phyloP scores from a whole-genome alignment of 2,329 filamentous ascomycete genomes.

The Diaporthe longicolla region DNA sequence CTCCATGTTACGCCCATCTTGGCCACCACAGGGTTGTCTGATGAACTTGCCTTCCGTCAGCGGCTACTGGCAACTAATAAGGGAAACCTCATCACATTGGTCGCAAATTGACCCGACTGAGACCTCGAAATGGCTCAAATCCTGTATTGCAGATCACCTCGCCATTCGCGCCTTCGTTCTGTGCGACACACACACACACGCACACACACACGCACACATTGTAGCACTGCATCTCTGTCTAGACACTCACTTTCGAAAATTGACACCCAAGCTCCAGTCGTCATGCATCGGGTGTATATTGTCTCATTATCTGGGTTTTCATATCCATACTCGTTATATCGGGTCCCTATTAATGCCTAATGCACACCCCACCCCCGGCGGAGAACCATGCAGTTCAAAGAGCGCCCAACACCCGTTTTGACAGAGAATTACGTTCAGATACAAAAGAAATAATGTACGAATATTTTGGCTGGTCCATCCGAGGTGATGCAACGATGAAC shows the following conservation, averaged over 20 bases:
- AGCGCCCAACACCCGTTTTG: slow-evolving; percentile 20
- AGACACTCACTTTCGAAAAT: not conserved
- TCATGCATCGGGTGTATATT: not conserved
- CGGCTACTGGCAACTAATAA: not conserved
- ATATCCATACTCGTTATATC: slow-evolving; percentile 5
- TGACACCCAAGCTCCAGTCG: too few relatives aligned
- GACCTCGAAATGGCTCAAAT: not conserved
- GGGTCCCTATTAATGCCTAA: slow-evolving; percentile 9
- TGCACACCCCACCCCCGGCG: not conserved
- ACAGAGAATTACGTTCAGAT: not conserved
- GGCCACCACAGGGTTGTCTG: not conserved
- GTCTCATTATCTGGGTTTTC: not conserved
- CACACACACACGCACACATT: too few relatives aligned
- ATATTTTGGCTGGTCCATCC: not conserved
- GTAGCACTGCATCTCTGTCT: too few relatives aligned
- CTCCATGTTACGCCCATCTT: not conserved
- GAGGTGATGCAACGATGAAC: not conserved
- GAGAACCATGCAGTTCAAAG: not conserved
- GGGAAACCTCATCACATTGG: not conserved
- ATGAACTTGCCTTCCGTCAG: not conserved
- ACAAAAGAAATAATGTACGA: slow-evolving; percentile 12
- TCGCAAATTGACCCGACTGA: not conserved
- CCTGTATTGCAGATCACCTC: not conserved
- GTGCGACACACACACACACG: not conserved
- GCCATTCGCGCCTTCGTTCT: not conserved